These are phyloP conservation scores for Adansonia madagascariensis DNA, from an alignment of 441 rosid species.

Conservation along the genomic window DNA sequence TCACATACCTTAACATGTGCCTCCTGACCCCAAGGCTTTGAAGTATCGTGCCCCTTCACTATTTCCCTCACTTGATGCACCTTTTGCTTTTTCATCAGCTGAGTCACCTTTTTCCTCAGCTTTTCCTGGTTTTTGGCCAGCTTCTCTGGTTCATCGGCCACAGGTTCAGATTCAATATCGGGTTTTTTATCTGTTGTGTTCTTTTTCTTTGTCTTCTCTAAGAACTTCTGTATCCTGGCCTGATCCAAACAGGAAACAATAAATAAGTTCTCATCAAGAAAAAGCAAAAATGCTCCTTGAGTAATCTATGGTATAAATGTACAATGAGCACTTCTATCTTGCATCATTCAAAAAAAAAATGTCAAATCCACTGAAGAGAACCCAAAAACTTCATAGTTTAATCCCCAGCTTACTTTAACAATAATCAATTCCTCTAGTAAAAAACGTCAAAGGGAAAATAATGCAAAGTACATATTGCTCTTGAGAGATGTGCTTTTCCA, in stretches of 20 bases:
- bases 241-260: constrained; percentile 38
- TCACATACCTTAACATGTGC: constrained; percentile 77
- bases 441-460: background rate
- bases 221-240: constrained; percentile 71
- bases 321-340: background rate
- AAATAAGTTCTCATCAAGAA: constrained; percentile 30
- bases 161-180: constrained; percentile 44
- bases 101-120: constrained; percentile 61
- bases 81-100: constrained; percentile 70
- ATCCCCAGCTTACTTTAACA: background rate
- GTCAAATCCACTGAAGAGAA: background rate
- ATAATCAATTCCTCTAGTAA: constrained; percentile 10
- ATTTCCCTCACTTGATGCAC: constrained; percentile 55
- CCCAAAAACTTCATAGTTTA: background rate
- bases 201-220: constrained; percentile 71
- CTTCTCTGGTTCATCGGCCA: constrained; percentile 34
- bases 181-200: constrained; percentile 33
- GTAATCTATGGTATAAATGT: background rate
- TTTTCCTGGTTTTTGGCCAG: constrained; percentile 50
- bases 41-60: constrained; percentile 60
- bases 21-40: constrained; percentile 91
- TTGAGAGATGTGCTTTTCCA: background rate
- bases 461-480: background rate
- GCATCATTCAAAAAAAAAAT: constrained; percentile 7
- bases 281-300: background rate